phyloP scores from a whole-genome alignment of 1,284 basidiomycete genomes.

The Hemileia vastatrix region DNA sequence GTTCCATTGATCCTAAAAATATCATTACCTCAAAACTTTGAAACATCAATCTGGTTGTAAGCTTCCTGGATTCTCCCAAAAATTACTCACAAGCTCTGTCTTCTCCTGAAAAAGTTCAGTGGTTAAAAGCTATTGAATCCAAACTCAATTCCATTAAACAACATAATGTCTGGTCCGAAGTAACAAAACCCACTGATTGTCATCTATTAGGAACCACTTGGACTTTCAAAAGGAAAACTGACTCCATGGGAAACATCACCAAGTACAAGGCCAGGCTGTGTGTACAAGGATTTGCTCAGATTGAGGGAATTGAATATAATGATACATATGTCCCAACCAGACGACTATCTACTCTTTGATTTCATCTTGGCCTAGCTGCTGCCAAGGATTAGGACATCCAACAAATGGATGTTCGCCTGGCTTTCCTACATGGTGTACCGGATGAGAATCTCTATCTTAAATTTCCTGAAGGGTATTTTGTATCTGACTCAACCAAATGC shows the following conservation, averaged over 20 bases:
- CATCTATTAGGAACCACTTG: slow-evolving; percentile 2
- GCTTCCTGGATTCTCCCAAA: too few species aligned
- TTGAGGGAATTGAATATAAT: slow-evolving; percentile 1
- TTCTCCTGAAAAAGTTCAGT: background rate
- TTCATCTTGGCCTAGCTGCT: background rate
- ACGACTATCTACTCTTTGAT: background rate
- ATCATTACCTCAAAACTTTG: too few species aligned
- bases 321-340: background rate
- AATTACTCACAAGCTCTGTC: slow-evolving; percentile 2
- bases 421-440: background rate
- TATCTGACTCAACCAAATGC: background rate
- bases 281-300: background rate
- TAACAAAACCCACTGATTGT: background rate
- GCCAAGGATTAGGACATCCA: background rate
- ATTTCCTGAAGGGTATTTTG: background rate
- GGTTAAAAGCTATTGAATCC: background rate
- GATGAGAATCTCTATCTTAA: background rate
- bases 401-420: slow-evolving; percentile 1
- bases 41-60: too few species aligned
- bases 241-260: background rate
- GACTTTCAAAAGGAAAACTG: slow-evolving; percentile 3
- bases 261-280: slow-evolving; percentile 2
- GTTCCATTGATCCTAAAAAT: too few species aligned
- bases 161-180: background rate
- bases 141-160: background rate